phyloP scores from a whole-genome alignment of 1,139 yeast species.

The Diutina mesorugosa region DNA sequence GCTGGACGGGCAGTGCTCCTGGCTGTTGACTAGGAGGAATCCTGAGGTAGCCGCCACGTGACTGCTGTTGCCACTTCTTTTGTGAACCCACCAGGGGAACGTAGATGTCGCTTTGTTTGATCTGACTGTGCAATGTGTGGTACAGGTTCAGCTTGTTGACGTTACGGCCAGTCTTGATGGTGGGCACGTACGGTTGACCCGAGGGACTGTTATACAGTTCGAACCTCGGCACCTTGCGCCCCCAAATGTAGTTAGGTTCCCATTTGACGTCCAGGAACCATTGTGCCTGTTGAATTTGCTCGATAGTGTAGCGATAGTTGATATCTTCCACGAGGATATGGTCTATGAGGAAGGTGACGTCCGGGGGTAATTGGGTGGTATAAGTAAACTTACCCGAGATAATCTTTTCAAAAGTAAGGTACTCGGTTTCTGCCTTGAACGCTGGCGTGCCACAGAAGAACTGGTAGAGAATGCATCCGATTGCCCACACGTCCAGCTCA shows the following conservation, averaged over 20 bases:
- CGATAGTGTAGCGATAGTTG: constrained; percentile 18
- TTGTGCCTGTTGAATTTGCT: constrained; percentile 11
- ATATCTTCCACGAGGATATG: constrained; percentile 33
- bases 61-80: neutral
- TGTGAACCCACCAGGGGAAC: constrained; percentile 2
- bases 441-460: constrained; percentile 94
- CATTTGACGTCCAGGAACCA: constrained; percentile 32
- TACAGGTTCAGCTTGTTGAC: constrained; percentile 26
- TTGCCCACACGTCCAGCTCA: constrained; percentile 91
- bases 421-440: constrained; percentile 91
- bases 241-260: constrained; percentile 32
- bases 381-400: constrained; percentile 73
- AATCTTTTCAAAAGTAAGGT: constrained; percentile 86
- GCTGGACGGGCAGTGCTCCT: neutral
- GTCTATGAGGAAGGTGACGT: constrained; percentile 6
- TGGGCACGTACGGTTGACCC: constrained; percentile 16
- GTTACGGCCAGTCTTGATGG: constrained; percentile 26
- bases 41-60: neutral
- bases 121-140: constrained; percentile 30
- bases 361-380: constrained; percentile 17
- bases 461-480: constrained; percentile 88
- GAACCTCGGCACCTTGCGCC: constrained; percentile 32
- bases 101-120: constrained; percentile 18
- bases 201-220: constrained; percentile 37
- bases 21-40: neutral